Evolutionary conservation across 352 stramenopile species (phyloP), one percentile per base, ranked within the genome.

Genomic region (Phytophthora citrophthora): DNA sequence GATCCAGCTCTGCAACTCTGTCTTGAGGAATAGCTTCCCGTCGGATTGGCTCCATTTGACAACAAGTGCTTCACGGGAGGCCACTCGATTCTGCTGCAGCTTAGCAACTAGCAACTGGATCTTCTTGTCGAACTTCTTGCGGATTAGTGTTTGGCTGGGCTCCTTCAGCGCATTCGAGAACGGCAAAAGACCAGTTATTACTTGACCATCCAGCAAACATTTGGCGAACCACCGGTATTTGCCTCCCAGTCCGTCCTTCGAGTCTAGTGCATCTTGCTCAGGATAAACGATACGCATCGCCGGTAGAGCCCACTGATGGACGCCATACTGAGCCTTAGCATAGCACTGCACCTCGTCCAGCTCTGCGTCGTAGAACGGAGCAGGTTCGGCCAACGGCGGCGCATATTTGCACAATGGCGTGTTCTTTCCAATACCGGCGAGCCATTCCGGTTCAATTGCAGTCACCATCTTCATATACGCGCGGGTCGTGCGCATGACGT

Each of bases 381-480:
- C 67, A 23, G 87, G 85, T 60, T 93, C 85, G 0, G 60, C 56
- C 18, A 95, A 54, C 6, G 86, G 83, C 41, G 63, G 63, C 29
- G 80, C 85, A 51, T 88, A 93, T 43, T 78, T 81, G 60, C 85
- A 93, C 47, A 95, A 54, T 31, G 87, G 84, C 20, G 84, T 92
- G 51, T 81, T 78, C 61, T 89, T 82, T 9, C 76, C 85, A n/a
- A 95, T 86, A 4, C 76, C 76, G n/a, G 81, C 76, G 15, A 99
- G 88, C 97, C 98, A 99, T 68, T 97, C 86, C 5, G 95, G 92
- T 60, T 99, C 97, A 12, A 99, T 94, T 1, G 97, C 94, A 8
- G 97, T 99, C 23, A 99, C 97, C 62, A 90, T 98, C 62, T 95
- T 98, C 94, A 99, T 98, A 81, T 98, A 98, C 50, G 84, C 83